A percentile compares a stretch with the other conserved stretches of the same genome.
Evolutionary conservation across 495 filamentous ascomycete species (phyloP).

Genomic region (Collariella sp.): DNA sequence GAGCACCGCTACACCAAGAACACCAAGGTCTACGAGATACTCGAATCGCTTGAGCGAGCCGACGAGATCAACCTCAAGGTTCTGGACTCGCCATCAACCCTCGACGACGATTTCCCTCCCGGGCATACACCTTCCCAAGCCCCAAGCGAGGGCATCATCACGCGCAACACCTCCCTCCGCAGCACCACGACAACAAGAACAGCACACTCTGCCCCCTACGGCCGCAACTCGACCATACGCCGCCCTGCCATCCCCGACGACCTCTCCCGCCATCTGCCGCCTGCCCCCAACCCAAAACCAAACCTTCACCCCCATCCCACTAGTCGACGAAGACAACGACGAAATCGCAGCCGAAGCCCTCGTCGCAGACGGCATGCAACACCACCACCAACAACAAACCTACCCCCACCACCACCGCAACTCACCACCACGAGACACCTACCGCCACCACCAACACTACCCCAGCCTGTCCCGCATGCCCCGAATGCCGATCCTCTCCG

Average conservation of each 20-base stretch:
- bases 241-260: conserved; percentile 9
- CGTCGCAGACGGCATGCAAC: conserved; percentile 22
- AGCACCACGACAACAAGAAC: conserved; percentile 22
- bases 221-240: conserved; percentile 1
- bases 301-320: conserved; percentile 12
- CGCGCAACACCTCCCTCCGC: conserved; percentile 26
- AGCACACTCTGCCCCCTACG: background rate
- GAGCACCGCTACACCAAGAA: conserved; percentile 24
- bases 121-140: conserved; percentile 3
- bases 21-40: conserved; percentile 17
- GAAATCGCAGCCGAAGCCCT: conserved; percentile 19
- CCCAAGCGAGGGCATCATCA: conserved; percentile 28
- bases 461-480: background rate
- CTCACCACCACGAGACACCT: background rate
- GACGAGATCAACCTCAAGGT: conserved; percentile 22
- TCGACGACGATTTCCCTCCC: background rate
- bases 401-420: background rate
- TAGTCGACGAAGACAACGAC: conserved; percentile 23
- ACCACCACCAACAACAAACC: conserved; percentile 4
- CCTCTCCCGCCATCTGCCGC: conserved; percentile 1
- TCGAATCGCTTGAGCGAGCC: conserved; percentile 20
- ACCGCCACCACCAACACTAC: background rate
- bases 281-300: background rate
- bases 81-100: conserved; percentile 7
- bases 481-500: conserved; percentile 21